Evolutionary conservation across 176 grass and related monocot genomes (phyloP), one percentile per base, ranked within the genome.

Genomic region (Thalia dealbata): DNA sequence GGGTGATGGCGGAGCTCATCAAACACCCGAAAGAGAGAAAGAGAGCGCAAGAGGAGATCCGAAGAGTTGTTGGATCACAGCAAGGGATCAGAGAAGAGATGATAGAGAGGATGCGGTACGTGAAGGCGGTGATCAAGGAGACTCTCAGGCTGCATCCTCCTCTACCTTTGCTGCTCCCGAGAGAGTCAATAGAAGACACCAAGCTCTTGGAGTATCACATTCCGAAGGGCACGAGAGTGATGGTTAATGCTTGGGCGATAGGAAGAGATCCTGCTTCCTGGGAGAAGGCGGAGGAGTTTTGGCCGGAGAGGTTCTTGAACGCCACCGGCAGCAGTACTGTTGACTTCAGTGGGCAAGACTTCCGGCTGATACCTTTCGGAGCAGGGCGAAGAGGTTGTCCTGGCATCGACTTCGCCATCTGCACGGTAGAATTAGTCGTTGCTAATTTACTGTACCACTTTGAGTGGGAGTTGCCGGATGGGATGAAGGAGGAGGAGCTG

Each of bases 71-170:
- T 7, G 42, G 64, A 38, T 11, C 30, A 1, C 16, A 41, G 8
- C 29, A 41, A 21, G 7, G 18, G 16, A 35, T 67, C 14, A 10
- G 6, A 41, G 64, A 67, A 12, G 64, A 42, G 32, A 41, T 13
- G 32, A 14, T 67, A 3, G 29, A 67, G 21, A 0, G 30, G 28
- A 67, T 67, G 64, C 16, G 42, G 3, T 67, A 67, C 64, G 10
- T 70, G 42, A 70, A 22, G 68, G 68, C 68, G 3, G 68, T 50
- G n/a, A 50, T 70, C 44, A 70, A 70, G 23, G 68, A 70, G 44
- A 8, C 68, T 9, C 19, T 70, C 13, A 9, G 68, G 10, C 21
- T 70, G 68, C 68, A 48, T 42, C 67, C 67, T 3, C 18, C 68
- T 50, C 12, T 1, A 38, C 68, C 68, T 11, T 50, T 70, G 22